Percentiles rank a stretch among this genome's conserved stretches.
phyloP scores from a whole-genome alignment of 352 stramenopile genomes.

The Blastocystis sp. region DNA sequence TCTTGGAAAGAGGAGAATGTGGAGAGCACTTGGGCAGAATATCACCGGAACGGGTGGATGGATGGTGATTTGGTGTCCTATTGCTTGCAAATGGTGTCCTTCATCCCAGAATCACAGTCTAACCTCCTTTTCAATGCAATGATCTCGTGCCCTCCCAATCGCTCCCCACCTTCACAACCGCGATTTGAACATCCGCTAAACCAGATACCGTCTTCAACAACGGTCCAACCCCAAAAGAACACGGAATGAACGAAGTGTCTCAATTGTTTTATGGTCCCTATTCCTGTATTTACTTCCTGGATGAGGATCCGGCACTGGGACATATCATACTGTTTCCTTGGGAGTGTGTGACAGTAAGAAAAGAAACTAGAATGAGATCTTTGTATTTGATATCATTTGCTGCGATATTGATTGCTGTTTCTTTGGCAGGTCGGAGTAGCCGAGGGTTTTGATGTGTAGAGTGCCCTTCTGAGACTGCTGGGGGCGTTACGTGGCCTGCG shows the following conservation, averaged over 20 bases:
- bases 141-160: too few relatives aligned
- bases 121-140: too few relatives aligned
- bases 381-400: conserved; percentile 39
- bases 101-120: too few relatives aligned
- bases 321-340: not conserved
- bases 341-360: not conserved
- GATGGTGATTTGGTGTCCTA: too few relatives aligned
- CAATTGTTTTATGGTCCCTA: not conserved
- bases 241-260: not conserved
- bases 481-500: conserved; percentile 12
- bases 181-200: too few relatives aligned
- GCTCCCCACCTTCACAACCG: too few relatives aligned
- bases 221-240: too few relatives aligned
- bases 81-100: too few relatives aligned
- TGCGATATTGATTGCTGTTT: conserved; percentile 10
- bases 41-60: too few relatives aligned
- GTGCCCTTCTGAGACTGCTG: not conserved
- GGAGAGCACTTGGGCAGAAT: too few relatives aligned
- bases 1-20: too few relatives aligned
- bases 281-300: not conserved
- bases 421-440: not conserved
- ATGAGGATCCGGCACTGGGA: not conserved
- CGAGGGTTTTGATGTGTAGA: not conserved
- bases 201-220: too few relatives aligned
- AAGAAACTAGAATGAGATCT: not conserved